phyloP scores from a whole-genome alignment of 1,284 basidiomycete species.

The Pholiota adiposa region DNA sequence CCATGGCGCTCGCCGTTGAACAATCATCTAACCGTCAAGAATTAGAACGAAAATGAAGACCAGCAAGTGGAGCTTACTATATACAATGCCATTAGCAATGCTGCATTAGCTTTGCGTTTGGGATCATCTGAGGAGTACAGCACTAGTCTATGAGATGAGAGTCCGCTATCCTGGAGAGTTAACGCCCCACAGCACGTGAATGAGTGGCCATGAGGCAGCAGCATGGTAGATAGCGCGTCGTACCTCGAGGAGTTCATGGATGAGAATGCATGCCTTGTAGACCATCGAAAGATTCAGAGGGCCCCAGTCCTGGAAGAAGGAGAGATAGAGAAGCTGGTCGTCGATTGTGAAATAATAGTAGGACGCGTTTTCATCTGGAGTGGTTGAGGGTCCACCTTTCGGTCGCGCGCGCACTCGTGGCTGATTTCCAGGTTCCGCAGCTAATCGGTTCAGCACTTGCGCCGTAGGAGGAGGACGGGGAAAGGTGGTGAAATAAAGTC shows the following conservation, averaged over 20 bases:
- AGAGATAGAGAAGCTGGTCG: slow-evolving; percentile 90
- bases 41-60: slow-evolving; percentile 12
- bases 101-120: slow-evolving; percentile 91
- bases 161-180: slow-evolving; percentile 63
- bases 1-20: slow-evolving; percentile 90
- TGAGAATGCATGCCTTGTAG: slow-evolving; percentile 91
- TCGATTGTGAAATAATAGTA: slow-evolving; percentile 92
- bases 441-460: slow-evolving; percentile 60
- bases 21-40: slow-evolving; percentile 78
- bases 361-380: slow-evolving; percentile 68
- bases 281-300: slow-evolving; percentile 93
- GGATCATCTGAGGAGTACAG: slow-evolving; percentile 90
- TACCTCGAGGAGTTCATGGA: slow-evolving; percentile 89
- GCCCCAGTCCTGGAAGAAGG: slow-evolving; percentile 95
- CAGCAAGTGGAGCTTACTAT: slow-evolving; percentile 56
- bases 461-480: slow-evolving; percentile 70
- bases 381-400: slow-evolving; percentile 57
- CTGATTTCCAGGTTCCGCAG: slow-evolving; percentile 51
- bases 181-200: slow-evolving; percentile 30
- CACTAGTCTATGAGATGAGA: slow-evolving; percentile 75
- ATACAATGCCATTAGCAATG: slow-evolving; percentile 90
- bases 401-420: slow-evolving; percentile 65
- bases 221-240: slow-evolving; percentile 30
- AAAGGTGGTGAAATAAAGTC: slow-evolving; percentile 84
- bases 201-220: slow-evolving; percentile 40